Conservation (phyloP, 371 early-diverging fungal genomes). For the Syncephalastrum sp. region DNA sequence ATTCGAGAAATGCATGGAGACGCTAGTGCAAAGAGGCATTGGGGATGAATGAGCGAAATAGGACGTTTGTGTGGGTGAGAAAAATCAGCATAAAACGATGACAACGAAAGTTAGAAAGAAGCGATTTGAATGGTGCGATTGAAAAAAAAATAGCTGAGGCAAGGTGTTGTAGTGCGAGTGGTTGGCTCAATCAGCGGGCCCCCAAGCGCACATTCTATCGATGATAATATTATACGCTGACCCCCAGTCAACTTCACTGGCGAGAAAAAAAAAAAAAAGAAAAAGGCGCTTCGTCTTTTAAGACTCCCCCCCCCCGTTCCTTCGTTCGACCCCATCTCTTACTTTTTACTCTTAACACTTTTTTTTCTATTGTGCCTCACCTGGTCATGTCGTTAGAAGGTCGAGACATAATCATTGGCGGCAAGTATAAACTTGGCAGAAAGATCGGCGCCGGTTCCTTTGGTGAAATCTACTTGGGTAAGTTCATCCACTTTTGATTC, state of each 20-base stretch:
- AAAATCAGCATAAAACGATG: too few species aligned
- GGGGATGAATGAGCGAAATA: too few species aligned
- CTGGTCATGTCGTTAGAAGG: constrained; percentile 44
- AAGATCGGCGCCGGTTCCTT: constrained; percentile 99
- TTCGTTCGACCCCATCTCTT: constrained; percentile 5
- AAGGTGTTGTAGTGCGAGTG: too few species aligned
- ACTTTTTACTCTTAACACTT: constrained; percentile 3
- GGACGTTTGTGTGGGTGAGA: too few species aligned
- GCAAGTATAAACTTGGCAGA: constrained; percentile 91
- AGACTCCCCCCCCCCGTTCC: background rate
- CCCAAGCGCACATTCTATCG: too few species aligned
- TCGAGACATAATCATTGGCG: constrained; percentile 60
- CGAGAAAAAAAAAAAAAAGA: constrained; percentile 10
- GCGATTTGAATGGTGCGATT: too few species aligned
- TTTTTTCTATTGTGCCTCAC: background rate
- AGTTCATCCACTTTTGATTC: constrained; percentile 7
- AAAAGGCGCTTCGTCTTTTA: background rate
- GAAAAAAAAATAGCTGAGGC: too few species aligned
- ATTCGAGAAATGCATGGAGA: too few species aligned
- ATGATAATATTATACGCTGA: too few species aligned
- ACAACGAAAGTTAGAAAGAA: too few species aligned
- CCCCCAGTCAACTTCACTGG: background rate
- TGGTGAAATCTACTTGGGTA: constrained; percentile 98
- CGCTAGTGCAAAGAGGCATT: too few species aligned
- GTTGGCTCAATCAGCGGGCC: too few species aligned